A percentile compares a stretch with the other conserved stretches of the same genome.
Evolutionary conservation across 2,329 filamentous ascomycete genomes (phyloP).

Genomic region (Pseudogymnoascus sp.): DNA sequence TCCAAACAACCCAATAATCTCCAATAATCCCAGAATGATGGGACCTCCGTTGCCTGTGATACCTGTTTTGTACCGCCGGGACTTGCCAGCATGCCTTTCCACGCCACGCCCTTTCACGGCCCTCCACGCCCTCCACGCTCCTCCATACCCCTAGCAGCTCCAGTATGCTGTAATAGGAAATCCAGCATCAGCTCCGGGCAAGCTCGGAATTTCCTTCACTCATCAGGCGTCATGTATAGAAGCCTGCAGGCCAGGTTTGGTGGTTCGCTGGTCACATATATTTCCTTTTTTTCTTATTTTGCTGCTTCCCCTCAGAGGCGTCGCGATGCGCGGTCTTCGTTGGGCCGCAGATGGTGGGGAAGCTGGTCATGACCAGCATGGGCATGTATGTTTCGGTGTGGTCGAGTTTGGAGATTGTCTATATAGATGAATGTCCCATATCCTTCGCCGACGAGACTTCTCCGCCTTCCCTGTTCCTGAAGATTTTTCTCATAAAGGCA

Average conservation of each 20-base stretch:
- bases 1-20: background rate
- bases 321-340: background rate
- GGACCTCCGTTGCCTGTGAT: background rate
- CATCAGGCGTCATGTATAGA: background rate
- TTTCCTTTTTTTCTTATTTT: background rate
- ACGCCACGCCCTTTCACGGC: background rate
- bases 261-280: background rate
- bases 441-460: background rate
- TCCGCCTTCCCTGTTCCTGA: background rate
- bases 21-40: background rate
- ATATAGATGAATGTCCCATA: constrained; percentile 1
- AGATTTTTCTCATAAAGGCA: background rate
- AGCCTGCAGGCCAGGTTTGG: background rate
- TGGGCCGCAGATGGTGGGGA: background rate
- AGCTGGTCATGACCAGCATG: background rate
- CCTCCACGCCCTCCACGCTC: background rate
- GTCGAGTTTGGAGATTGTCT: background rate
- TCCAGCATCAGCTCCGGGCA: background rate
- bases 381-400: background rate
- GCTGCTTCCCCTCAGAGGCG: background rate
- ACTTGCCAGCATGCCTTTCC: background rate
- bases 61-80: background rate
- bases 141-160: background rate
- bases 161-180: background rate
- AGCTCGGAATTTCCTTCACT: background rate